Base-by-base conservation (phyloP, 345 rosid genomes). In the Atalantia buxifolia region DNA sequence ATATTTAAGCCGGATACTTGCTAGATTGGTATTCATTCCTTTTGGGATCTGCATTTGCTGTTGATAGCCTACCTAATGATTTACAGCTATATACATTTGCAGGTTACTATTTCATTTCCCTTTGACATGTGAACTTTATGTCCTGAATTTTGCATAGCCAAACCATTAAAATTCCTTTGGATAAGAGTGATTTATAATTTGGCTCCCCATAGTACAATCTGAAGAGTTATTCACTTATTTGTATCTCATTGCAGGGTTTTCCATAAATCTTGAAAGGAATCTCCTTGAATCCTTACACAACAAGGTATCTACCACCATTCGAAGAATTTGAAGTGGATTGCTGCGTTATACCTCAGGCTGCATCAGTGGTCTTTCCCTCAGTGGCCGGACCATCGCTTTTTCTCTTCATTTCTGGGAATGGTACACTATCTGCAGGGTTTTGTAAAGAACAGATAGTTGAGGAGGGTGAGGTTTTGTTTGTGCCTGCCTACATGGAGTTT, bases 291-390 rank as follows among this genome's bases (percentile, higher is more conserved):
- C 84, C 80, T 8, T 78, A 80, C 64, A 72, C 72, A n/a, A 83
- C 75, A 45, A 85, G 85, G 63, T 85, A 85, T 60, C 80, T 78
- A 2, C 88, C 84, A 9, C 85, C 88, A 10, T 85, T 83, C 10
- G 81, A 82, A 45, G 88, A 85, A 72, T 85, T 85, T 12, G 84
- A 83, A 78, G 84, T 82, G 12, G 88, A 85, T 69, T 62, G 75
- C 25, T 83, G 88, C 69, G 27, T 76, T 45, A 80, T 85, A 25
- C 84, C 88, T 21, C 61, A 30, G 14, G 75, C 74, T 33, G 85
- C 80, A 67, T 83, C 84, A 9, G 74, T 82, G 3, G 81, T 75
- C 42, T 85, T 85, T 38, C 84, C 82, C 1, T 78, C 80, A 12
- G 76, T 85, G 9, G 71, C 76, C 6, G 85, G 88, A 13, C 88